A percentile compares a stretch with the other conserved stretches of the same genome.
These are phyloP conservation scores for Atkinsonella hypoxylon DNA, from an alignment of 2,329 filamentous ascomycete species.

Conservation along the genomic window DNA sequence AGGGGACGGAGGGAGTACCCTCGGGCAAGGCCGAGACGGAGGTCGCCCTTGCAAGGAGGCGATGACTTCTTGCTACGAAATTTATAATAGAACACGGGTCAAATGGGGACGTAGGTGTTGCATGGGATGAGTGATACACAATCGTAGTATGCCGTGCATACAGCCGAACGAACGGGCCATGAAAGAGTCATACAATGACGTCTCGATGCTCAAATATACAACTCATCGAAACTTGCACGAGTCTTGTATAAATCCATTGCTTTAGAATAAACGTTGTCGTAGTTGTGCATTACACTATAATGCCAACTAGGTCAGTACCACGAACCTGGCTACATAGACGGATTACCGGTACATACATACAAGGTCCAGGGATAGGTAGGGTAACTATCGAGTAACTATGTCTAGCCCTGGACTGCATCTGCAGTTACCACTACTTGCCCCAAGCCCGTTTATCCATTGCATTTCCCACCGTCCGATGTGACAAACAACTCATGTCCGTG, in stretches of 20 bases:
- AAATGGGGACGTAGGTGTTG: background rate
- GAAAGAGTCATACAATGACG: too few species aligned
- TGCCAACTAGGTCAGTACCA: too few species aligned
- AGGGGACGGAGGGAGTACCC: conserved; percentile 6
- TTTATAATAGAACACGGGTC: background rate
- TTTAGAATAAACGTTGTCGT: too few species aligned
- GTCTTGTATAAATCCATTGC: too few species aligned
- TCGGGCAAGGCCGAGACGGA: conserved; percentile 3
- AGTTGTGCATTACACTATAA: too few species aligned
- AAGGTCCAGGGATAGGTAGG: background rate
- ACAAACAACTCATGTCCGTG: background rate
- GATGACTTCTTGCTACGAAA: background rate
- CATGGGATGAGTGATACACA: too few species aligned
- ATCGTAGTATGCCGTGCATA: too few species aligned
- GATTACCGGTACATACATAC: conserved; percentile 1
- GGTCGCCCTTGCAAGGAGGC: background rate
- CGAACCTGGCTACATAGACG: conserved; percentile 2
- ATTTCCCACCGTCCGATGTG: background rate
- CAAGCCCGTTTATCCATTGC: too few species aligned
- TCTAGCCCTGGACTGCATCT: background rate
- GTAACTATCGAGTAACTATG: background rate
- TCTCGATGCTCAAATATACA: too few species aligned
- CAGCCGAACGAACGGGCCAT: too few species aligned
- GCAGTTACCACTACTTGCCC: background rate
- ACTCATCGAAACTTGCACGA: too few species aligned